A percentile compares a stretch with the other conserved stretches of the same genome.
phyloP scores from a whole-genome alignment of 225 moss, liverwort and hornwort species.

The Thuidium tamariscinum region DNA sequence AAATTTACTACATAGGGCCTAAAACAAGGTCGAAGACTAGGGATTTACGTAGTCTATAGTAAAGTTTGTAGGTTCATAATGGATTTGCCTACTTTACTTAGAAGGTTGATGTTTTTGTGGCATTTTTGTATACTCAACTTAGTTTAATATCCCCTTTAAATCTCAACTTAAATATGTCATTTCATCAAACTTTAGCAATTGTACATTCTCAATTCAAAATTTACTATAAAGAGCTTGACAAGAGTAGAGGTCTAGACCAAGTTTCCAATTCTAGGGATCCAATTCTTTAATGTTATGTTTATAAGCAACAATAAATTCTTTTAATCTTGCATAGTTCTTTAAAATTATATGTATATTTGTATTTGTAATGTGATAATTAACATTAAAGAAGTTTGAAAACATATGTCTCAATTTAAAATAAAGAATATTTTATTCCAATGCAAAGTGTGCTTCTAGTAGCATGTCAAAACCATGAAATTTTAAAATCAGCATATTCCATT shows the following conservation, averaged over 20 bases:
- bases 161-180: too few relatives aligned
- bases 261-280: accelerated
- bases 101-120: too few relatives aligned
- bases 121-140: too few relatives aligned
- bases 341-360: background rate
- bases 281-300: background rate
- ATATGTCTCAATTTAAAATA: background rate
- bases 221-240: background rate
- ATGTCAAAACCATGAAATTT: background rate
- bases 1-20: too few relatives aligned
- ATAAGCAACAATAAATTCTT: background rate
- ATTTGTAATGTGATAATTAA: too few relatives aligned
- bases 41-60: too few relatives aligned
- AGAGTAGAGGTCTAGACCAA: background rate
- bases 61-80: too few relatives aligned
- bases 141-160: too few relatives aligned
- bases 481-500: background rate
- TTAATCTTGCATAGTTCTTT: background rate
- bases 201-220: too few relatives aligned
- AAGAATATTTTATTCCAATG: background rate
- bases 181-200: too few relatives aligned
- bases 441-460: background rate
- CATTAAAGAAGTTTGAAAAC: background rate
- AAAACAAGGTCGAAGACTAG: too few relatives aligned
- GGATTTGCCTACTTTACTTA: too few relatives aligned